phyloP scores from a whole-genome alignment of 2,329 filamentous ascomycete species.

The Bipolaris cookei region DNA sequence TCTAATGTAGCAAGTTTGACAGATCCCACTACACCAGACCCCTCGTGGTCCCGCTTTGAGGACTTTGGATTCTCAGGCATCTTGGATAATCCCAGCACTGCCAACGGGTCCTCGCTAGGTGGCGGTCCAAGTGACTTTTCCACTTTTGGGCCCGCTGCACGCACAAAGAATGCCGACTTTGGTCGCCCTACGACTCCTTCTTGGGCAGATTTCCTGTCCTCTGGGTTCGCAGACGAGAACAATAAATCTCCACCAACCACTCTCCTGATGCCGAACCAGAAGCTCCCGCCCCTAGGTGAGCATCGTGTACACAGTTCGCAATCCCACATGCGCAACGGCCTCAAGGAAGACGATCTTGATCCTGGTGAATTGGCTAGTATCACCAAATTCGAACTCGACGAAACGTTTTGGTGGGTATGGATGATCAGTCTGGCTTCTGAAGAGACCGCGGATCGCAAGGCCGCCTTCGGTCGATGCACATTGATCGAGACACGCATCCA shows the following conservation, averaged over 20 bases:
- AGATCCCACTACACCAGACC: slow-evolving; percentile 65
- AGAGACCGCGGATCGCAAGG: slow-evolving; percentile 83
- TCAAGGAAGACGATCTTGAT: slow-evolving; percentile 75
- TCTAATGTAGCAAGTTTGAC: slow-evolving; percentile 69
- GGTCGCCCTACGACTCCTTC: slow-evolving; percentile 92
- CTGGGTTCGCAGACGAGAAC: slow-evolving; percentile 83
- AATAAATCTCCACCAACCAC: slow-evolving; percentile 68
- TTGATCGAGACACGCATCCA: slow-evolving; percentile 86
- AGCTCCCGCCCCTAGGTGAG: slow-evolving; percentile 82
- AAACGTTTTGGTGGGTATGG: slow-evolving; percentile 99
- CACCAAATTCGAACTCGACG: slow-evolving; percentile 81
- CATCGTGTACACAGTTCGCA: slow-evolving; percentile 82
- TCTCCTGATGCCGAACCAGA: slow-evolving; percentile 86
- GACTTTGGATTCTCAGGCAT: slow-evolving; percentile 87
- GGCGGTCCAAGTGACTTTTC: slow-evolving; percentile 72
- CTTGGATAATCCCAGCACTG: slow-evolving; percentile 67
- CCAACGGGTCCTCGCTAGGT: slow-evolving; percentile 35
- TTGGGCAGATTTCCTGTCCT: slow-evolving; percentile 96
- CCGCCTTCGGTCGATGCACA: slow-evolving; percentile 91
- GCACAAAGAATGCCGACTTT: slow-evolving; percentile 69
- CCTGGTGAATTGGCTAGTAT: slow-evolving; percentile 96
- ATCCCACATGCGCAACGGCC: slow-evolving; percentile 69
- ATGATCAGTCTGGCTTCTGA: slow-evolving; percentile 94
- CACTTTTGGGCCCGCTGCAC: slow-evolving; percentile 69
- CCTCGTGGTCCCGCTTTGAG: slow-evolving; percentile 96